Evolutionary conservation across 257 asterid genomes (phyloP), one percentile per base, ranked within the genome.

Genomic region (Solanum lycopersicoides): DNA sequence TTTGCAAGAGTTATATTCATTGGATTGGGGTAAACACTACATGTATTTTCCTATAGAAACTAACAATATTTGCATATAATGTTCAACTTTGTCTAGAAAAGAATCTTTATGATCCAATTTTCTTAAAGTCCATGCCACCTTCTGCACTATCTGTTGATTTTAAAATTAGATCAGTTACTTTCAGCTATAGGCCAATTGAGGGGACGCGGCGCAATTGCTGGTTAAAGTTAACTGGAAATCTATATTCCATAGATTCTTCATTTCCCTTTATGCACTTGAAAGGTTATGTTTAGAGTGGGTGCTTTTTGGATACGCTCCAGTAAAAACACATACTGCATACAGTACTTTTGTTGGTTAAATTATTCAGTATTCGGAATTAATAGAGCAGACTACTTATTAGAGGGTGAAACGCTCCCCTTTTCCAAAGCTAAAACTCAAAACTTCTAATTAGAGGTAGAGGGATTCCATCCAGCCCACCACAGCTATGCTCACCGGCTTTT

Each of bases 171-270:
- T 86, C 47, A 23, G 86, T 86, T 34, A 72, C 89, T 89, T 89
- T 90, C 89, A 88, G 86, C 85, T 71, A 66, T 82, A 66, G 89
- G 89, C 73, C 72, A 86, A 86, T 39, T 71, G 87, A 47, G 84
- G 90, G 87, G 89, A 91, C 86, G 89, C 90, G 87, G 88, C 88
- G 76, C 83, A 86, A 88, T 59, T 65, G 44, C 44, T 80, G 28
- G 66, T 80, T 80, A 80, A 47, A 45, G 18, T 80, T 28, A 20
- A 16, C 11, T 15, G 83, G 84, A 86, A 60, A 83, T 83, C 47
- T 23, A 63, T 44, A 37, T 35, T 23, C 16, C 35, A 0, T 13
- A 13, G 37, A 42, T 76, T 76, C 14, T 76, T 76, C 59, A 76
- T 76, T 76, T 76, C 35, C 53, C 34, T 42, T 42, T 30, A 76